Base-by-base conservation (phyloP, 192 early-diverging fungal genomes). In the Rhizoclosmatium globosum region DNA sequence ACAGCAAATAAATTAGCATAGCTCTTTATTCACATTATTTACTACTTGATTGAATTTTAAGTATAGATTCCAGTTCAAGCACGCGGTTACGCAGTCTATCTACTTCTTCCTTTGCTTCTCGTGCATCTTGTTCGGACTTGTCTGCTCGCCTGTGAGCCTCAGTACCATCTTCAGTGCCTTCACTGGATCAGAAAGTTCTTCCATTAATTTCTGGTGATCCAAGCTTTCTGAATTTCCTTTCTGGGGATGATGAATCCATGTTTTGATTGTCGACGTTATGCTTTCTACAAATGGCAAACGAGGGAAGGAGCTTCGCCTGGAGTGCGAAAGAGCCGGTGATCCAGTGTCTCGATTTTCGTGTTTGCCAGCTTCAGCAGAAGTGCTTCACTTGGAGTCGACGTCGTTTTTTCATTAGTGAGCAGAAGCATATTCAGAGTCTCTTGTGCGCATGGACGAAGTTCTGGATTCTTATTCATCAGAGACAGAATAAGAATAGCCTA, bases 401-500 rank as follows among this genome's bases (percentile, higher is more conserved):
- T 62, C 19, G 60, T 7, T 21, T 62, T 62, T 1, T 39, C 60
- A 39, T 6, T 7, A 39, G 60, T 19, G 21, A 62, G 60, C 4
- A 62, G 9, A 4, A 62, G 60, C 4, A 62, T 23, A 4, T 92
- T 86, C 68, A 97, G 74, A 17, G 95, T 85, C 68, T 94, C 87
- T 46, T 81, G 76, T 0, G 94, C 92, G 46, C 84, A 89, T 0
- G 94, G 95, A 4, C 96, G 87, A 67, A 87, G 67, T 7, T 76
- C 74, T 1, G 95, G 93, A 71, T 96, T 89, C 4, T 88, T 85
- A 9, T 92, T 86, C 91, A 95, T 94, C 78, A 98, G 83, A 87
- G 93, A 94, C 42, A 95, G 83, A 39, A 98, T 91, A 47, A 97
- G 82, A 3, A 94, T 93, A 0, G 95, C 91, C 79, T 93, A 68